A percentile compares a stretch with the other conserved stretches of the same genome.
phyloP scores from a whole-genome alignment of 2,329 filamentous ascomycete species.

The Daldinia sp. region DNA sequence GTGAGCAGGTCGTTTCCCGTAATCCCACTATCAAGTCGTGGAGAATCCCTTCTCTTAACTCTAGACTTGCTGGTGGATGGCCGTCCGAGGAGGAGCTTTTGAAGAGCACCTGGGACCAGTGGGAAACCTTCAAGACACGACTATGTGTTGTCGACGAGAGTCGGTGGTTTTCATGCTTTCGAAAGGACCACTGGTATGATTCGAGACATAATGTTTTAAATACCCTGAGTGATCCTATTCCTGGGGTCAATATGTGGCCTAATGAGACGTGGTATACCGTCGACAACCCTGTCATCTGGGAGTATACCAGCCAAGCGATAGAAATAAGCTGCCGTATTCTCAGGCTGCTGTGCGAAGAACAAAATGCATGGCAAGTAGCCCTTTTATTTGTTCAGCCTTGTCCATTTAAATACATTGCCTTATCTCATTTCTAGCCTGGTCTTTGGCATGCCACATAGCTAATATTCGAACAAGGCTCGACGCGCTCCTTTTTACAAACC shows the following conservation, averaged over 20 bases:
- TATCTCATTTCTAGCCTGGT: not conserved
- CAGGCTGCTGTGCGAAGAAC: conserved; percentile 15
- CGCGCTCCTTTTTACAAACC: not conserved
- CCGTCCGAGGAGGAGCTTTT: not conserved
- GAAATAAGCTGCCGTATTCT: conserved; percentile 19
- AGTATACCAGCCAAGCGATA: not conserved
- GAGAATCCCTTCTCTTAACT: not conserved
- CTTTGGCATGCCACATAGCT: conserved; percentile 2
- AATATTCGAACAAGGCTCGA: conserved; percentile 23
- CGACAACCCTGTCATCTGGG: conserved; percentile 24
- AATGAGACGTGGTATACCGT: conserved; percentile 20
- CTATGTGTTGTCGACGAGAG: not conserved
- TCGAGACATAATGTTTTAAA: conserved; percentile 5
- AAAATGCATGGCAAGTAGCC: conserved; percentile 18
- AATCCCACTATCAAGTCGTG: not conserved
- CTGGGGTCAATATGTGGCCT: not conserved
- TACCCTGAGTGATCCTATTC: conserved; percentile 1
- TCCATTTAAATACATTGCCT: not conserved
- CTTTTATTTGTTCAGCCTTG: not conserved
- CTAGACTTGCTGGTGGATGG: conserved; percentile 3
- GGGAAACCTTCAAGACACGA: not conserved
- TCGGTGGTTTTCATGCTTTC: conserved; percentile 23
- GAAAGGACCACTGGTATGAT: conserved; percentile 17
- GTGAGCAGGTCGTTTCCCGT: not conserved
- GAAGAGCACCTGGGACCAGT: conserved; percentile 2